A percentile compares a stretch with the other conserved stretches of the same genome.
phyloP scores from a whole-genome alignment of 441 rosid genomes.

The Euphorbia corollata region DNA sequence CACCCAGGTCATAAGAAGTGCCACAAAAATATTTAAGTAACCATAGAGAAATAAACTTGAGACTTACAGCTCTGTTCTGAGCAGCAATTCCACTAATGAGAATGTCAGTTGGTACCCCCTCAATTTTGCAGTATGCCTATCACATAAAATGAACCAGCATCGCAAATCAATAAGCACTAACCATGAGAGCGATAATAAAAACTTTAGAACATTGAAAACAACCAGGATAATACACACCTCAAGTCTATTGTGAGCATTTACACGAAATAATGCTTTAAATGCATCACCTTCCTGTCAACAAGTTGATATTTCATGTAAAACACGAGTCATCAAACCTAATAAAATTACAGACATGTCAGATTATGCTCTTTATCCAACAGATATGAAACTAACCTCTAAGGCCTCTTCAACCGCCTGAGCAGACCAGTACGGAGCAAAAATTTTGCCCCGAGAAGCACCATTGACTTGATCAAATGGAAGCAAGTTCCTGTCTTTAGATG shows the following conservation, averaged over 20 bases:
- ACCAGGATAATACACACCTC: conserved; percentile 49
- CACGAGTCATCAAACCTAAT: neutral
- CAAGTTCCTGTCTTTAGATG: conserved; percentile 25
- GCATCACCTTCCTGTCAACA: conserved; percentile 66
- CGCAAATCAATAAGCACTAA: conserved; percentile 11
- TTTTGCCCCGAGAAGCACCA: conserved; percentile 31
- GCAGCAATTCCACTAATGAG: conserved; percentile 58
- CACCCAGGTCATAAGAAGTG: conserved; percentile 9
- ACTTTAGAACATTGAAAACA: neutral
- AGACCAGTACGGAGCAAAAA: conserved; percentile 58
- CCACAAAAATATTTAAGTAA: neutral
- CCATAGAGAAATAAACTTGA: conserved; percentile 1
- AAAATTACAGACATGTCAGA: neutral
- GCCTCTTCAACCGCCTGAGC: conserved; percentile 46
- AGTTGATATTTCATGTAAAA: neutral
- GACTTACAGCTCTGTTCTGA: conserved; percentile 93
- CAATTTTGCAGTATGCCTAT: conserved; percentile 94
- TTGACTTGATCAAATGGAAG: conserved; percentile 25
- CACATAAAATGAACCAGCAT: conserved; percentile 12
- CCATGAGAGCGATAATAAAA: neutral
- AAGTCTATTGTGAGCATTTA: conserved; percentile 74
- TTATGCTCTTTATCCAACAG: neutral
- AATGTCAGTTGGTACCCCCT: conserved; percentile 69
- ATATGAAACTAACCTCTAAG: conserved; percentile 51
- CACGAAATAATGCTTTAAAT: conserved; percentile 56